Base-by-base conservation (phyloP, 495 filamentous ascomycete species). In the Usnea hakonensis region DNA sequence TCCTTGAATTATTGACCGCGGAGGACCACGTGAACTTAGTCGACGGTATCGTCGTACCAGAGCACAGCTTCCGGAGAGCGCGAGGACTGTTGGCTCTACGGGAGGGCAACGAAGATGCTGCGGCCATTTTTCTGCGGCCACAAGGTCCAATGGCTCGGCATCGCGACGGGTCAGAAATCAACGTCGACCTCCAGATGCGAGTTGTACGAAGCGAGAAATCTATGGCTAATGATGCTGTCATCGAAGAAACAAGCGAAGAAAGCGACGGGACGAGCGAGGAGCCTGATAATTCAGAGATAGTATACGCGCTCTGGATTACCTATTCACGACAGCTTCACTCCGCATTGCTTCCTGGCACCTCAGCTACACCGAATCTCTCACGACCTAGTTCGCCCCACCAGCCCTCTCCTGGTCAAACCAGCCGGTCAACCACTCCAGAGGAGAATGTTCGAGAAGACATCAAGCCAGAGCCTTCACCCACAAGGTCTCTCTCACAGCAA, bases 21-120 rank as follows among this genome's bases (percentile, higher is more conserved):
- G 90, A 97, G 68, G 93, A 97, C 65, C 83, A 89, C 46, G 79
- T 96, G 55, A 77, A 80, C 28, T 79, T 97, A 23, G 81, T 87
- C 19, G 95, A 98, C 71, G 95, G 94, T n/a, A 91, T 97, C 58
- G 91, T 98, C 35, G 87, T 98, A 57, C 95, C 94, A 7, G 94
- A 98, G 74, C 90, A 96, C 71, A 94, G 88, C 63, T 97, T 97
- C 73, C 85, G 95, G 41, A 87, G 92, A 57, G 95, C 94, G 17
- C 82, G 90, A 65, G 90, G 89, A 1, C 80, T 95, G 54, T 81
- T 95, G 19, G 86, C 90, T 7, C 76, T 97, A 53, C 84, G 88
- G 55, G 89, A 96, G 66, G 90, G 87, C 23, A 89, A 86, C 44
- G 83, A 85, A 36, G 75, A 78, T 69, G 89, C 90, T 10, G 86